Base-by-base conservation (phyloP, 768 basidiomycete species). In the Sporobolomyces phaffii region DNA sequence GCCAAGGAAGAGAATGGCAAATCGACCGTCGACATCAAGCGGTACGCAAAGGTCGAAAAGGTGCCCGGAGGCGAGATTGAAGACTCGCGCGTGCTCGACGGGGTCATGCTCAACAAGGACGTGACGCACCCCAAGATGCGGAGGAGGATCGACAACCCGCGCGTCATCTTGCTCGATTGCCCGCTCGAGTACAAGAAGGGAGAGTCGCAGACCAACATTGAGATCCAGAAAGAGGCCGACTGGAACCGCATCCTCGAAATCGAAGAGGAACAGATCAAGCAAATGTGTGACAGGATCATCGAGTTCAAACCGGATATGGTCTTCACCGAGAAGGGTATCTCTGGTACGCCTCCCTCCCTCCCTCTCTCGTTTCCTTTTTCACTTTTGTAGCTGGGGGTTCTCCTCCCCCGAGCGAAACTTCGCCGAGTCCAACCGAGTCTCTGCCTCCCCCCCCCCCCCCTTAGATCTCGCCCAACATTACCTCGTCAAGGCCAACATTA, bases 111-210 rank as follows among this genome's bases (percentile, higher is more conserved):
- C 74, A 99, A 98, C 84, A 98, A 99, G 82, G 96, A 98, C 77
- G 89, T 99, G 74, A 96, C 91, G 0, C 96, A 98, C 78, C 93
- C 96, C 14, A 86, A 89, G 73, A 99, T 98, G 96, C 81, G 94
- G 60, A 78, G 96, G 62, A 81, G 91, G 72, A 98, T 98, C 77
- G 84, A 82, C 67, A 89, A 90, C 71, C 96, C 94, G 5, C 80
- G 93, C 17, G 88, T 99, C 53, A 80, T 98, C 28, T 79, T 98
- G 44, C 80, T 98, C 44, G 75, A 76, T 67, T 98, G 93, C 77
- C 92, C 93, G 14, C 79, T 97, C 62, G 94, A 98, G 80, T 98
- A 99, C 81, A 99, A 98, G 81, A 98, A 98, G 82, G 94, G 94
- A 31, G 96, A 98, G 81, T 86, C 84, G 62, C 96, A 99, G 79